Conservation (phyloP, 176 grass and related monocot species). For the Otatea glauca region DNA sequence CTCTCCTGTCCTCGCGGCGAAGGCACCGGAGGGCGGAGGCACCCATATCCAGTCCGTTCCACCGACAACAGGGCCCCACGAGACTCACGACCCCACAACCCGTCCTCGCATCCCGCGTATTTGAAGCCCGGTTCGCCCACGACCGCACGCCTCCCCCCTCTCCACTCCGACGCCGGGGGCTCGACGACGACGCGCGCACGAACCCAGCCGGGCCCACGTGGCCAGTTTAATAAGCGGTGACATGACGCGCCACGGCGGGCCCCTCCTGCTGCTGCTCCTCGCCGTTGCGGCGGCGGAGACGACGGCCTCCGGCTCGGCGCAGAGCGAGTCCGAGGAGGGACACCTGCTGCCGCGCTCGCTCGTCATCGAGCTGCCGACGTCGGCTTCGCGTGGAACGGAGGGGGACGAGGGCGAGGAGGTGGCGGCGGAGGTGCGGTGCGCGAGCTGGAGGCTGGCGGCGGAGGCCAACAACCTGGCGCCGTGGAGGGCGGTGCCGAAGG, state of each 20-base stretch:
- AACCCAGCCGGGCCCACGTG: neutral
- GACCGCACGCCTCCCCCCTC: neutral
- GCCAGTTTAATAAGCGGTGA: neutral
- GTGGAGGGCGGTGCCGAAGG: conserved; percentile 38
- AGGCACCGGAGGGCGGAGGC: conserved; percentile 13
- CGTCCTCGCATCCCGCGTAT: neutral
- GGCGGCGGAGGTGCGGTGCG: conserved; percentile 46
- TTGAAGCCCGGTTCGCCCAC: neutral
- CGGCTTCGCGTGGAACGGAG: neutral
- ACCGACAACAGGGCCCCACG: neutral
- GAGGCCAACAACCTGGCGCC: conserved; percentile 75
- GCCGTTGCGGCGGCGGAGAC: too few relatives aligned
- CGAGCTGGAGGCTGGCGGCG: conserved; percentile 65
- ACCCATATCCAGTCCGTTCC: neutral
- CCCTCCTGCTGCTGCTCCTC: neutral
- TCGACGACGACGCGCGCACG: neutral
- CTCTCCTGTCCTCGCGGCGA: conserved; percentile 2
- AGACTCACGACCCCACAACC: neutral
- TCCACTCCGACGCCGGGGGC: neutral
- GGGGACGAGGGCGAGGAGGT: neutral
- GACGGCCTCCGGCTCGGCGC: too few relatives aligned
- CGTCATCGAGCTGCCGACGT: conserved; percentile 47
- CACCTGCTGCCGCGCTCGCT: conserved; percentile 41
- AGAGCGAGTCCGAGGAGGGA: neutral
- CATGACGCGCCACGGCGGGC: conserved; percentile 35